phyloP scores from a whole-genome alignment of 1,284 basidiomycete species.

The Volvariella volvacea region DNA sequence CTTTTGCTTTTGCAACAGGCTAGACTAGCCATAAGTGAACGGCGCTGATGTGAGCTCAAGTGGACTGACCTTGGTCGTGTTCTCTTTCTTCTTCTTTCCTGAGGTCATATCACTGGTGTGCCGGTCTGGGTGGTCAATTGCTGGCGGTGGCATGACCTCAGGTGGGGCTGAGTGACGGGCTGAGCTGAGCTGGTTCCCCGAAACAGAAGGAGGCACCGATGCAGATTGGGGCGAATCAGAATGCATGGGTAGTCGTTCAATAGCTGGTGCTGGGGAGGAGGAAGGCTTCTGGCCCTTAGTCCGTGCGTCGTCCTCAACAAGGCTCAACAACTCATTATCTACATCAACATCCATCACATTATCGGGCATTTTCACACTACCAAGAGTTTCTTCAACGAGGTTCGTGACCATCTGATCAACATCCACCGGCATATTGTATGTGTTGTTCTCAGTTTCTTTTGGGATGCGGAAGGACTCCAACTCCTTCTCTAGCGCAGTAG shows the following conservation, averaged over 20 bases:
- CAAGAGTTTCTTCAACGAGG: conserved; percentile 31
- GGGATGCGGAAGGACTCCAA: conserved; percentile 29
- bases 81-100: conserved; percentile 36
- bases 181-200: too few relatives aligned
- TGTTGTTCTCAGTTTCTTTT: conserved; percentile 14
- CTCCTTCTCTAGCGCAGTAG: conserved; percentile 39
- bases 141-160: conserved; percentile 13
- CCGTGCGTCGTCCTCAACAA: conserved; percentile 42
- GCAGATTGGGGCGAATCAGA: conserved; percentile 7
- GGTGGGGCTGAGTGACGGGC: too few relatives aligned
- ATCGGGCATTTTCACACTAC: conserved; percentile 18
- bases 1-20: conserved; percentile 13
- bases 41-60: neutral
- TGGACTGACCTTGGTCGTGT: conserved; percentile 32
- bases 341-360: conserved; percentile 49
- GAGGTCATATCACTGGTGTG: conserved; percentile 7
- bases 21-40: neutral
- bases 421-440: conserved; percentile 28
- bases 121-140: conserved; percentile 7
- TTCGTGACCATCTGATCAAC: conserved; percentile 34
- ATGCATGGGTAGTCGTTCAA: conserved; percentile 10
- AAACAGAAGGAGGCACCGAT: neutral
- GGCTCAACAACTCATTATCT: conserved; percentile 63
- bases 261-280: conserved; percentile 12
- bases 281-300: neutral